Evolutionary conservation across 345 rosid genomes (phyloP).

Genomic region (Rhodomyrtus tomentosa): DNA sequence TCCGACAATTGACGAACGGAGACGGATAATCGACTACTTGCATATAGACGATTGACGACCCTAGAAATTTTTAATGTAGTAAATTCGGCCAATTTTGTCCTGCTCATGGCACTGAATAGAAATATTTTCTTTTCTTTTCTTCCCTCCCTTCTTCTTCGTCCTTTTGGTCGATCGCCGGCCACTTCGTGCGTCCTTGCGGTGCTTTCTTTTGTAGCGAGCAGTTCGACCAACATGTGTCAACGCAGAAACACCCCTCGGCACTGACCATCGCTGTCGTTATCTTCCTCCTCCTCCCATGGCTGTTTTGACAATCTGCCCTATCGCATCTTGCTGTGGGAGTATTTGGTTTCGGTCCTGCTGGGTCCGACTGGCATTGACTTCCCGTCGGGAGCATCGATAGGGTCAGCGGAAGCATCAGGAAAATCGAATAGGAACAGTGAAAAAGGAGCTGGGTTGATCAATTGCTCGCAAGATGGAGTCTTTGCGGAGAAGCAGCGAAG

Average conservation of each 20-base stretch:
- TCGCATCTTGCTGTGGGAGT: background rate
- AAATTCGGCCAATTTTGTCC: no score
- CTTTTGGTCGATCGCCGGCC: no score
- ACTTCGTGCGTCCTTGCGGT: background rate
- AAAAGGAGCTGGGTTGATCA: conserved; percentile 17
- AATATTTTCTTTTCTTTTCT: no score
- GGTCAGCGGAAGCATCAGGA: conserved; percentile 7
- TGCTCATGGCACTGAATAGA: no score
- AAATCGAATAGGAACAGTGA: conserved; percentile 25
- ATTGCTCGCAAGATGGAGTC: conserved; percentile 10
- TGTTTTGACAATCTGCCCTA: background rate
- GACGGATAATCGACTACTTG: no score
- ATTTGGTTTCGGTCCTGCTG: conserved; percentile 3
- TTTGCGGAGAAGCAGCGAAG: conserved; percentile 18
- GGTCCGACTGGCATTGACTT: background rate
- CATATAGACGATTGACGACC: no score
- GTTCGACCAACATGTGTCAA: background rate
- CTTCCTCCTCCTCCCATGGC: background rate
- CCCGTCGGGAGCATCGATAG: background rate
- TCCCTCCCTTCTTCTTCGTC: no score
- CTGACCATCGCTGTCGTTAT: background rate
- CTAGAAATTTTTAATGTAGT: no score
- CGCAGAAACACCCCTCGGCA: background rate
- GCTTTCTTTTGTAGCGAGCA: background rate
- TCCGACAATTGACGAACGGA: no score